These are phyloP conservation scores for Penicillium sp. DNA, from an alignment of 2,329 filamentous ascomycete genomes.

Conservation along the genomic window DNA sequence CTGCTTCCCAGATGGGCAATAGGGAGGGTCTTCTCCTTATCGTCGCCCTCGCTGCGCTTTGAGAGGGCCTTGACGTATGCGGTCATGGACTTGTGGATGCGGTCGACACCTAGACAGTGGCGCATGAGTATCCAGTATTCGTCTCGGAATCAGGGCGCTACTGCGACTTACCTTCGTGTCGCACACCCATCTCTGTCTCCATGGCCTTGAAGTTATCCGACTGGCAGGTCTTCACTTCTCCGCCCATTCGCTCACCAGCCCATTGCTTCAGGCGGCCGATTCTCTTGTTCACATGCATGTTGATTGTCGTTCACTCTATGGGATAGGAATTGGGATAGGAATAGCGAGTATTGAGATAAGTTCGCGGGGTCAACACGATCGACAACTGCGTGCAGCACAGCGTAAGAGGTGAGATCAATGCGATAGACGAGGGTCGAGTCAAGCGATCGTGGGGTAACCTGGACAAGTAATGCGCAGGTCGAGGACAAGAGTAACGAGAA, in stretches of 20 bases:
- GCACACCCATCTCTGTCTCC: conserved; percentile 85
- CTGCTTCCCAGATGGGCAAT: conserved; percentile 76
- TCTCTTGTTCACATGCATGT: conserved; percentile 75
- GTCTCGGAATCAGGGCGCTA: not conserved
- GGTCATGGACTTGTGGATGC: conserved; percentile 81
- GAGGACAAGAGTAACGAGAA: conserved; percentile 1
- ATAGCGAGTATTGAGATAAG: not conserved
- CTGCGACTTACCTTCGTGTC: conserved; percentile 72
- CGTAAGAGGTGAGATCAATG: conserved; percentile 6
- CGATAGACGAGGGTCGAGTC: not conserved
- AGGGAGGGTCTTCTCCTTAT: conserved; percentile 83
- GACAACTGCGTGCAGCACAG: conserved; percentile 4
- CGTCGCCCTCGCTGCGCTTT: conserved; percentile 79
- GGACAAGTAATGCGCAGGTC: not conserved
- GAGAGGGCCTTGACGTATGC: conserved; percentile 85
- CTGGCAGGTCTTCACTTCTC: conserved; percentile 80
- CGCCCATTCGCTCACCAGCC: conserved; percentile 95
- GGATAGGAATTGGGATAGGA: not conserved
- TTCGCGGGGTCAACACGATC: not conserved
- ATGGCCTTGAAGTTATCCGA: conserved; percentile 90
- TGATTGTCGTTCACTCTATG: conserved; percentile 21
- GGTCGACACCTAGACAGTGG: conserved; percentile 73
- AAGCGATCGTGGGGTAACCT: conserved; percentile 8
- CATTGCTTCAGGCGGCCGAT: conserved; percentile 97
- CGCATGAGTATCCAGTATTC: not conserved